These are phyloP conservation scores for Neurospora sp. DNA, from an alignment of 495 filamentous ascomycete species.

Conservation along the genomic window DNA sequence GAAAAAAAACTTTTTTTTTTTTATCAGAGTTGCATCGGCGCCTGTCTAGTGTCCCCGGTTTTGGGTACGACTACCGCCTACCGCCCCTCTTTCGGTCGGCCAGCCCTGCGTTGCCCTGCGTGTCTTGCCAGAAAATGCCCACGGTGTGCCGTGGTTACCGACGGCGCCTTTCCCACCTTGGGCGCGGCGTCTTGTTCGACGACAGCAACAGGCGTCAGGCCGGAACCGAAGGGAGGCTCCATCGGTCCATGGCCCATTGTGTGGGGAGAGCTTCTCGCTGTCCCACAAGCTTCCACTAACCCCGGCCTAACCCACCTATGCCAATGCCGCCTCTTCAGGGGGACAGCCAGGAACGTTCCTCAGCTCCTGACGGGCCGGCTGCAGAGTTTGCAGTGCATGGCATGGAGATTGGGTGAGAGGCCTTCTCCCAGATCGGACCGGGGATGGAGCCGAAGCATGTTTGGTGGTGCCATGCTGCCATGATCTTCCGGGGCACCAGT, in stretches of 20 bases:
- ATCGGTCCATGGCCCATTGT: neutral
- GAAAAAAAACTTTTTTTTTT: neutral
- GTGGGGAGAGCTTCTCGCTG: neutral
- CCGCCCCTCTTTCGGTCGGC: neutral
- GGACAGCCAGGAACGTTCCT: neutral
- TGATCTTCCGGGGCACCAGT: neutral
- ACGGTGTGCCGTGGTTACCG: neutral
- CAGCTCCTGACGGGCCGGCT: neutral
- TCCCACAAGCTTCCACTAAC: neutral
- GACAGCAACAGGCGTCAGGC: neutral
- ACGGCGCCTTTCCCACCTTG: neutral
- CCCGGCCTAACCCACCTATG: neutral
- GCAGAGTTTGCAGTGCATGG: neutral
- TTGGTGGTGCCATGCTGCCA: neutral
- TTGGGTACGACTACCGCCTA: neutral
- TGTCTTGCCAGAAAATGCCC: neutral
- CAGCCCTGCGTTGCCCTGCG: neutral
- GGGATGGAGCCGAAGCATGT: neutral
- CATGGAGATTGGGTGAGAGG: neutral
- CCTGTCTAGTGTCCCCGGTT: neutral
- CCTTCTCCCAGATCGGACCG: neutral
- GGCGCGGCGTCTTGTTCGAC: neutral
- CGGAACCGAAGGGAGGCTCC: neutral
- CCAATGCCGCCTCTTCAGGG: neutral
- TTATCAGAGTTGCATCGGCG: neutral